A percentile compares a stretch with the other conserved stretches of the same genome.
Conservation (phyloP, 768 basidiomycete genomes). For the Russula griseocarnosa region DNA sequence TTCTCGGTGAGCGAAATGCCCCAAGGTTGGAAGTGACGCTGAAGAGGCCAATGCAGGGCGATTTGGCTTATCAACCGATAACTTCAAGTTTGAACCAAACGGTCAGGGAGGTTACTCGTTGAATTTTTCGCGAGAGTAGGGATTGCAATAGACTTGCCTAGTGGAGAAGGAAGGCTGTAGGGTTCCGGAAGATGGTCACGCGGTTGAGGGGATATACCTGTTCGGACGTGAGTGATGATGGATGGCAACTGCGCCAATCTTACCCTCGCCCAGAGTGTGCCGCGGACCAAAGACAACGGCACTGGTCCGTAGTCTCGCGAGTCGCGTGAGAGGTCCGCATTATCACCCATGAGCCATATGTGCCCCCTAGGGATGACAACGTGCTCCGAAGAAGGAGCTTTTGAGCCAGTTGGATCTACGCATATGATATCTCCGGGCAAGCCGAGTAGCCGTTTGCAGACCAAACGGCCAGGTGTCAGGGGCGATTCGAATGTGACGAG, state of each 20-base stretch:
- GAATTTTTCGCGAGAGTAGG: conserved; percentile 62
- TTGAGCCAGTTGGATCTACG: conserved; percentile 75
- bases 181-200: conserved; percentile 34
- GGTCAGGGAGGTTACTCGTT: conserved; percentile 95
- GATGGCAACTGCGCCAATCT: conserved; percentile 28
- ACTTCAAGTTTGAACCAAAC: conserved; percentile 94
- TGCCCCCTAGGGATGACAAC: conserved; percentile 80
- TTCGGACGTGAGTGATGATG: conserved; percentile 3
- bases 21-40: neutral
- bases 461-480: conserved; percentile 53
- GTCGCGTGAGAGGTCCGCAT: conserved; percentile 75
- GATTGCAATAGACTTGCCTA: conserved; percentile 16
- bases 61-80: conserved; percentile 92
- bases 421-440: conserved; percentile 86
- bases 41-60: conserved; percentile 51
- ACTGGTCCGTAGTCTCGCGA: conserved; percentile 93
- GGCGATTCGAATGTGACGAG: conserved; percentile 72
- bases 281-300: conserved; percentile 71
- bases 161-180: conserved; percentile 34
- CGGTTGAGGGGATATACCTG: conserved; percentile 34
- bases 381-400: conserved; percentile 64
- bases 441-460: conserved; percentile 90
- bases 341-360: conserved; percentile 91
- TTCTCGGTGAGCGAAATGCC: conserved; percentile 60
- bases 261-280: conserved; percentile 63